phyloP scores from a whole-genome alignment of 306 rosid species.

The Casuarina equisetifolia region DNA sequence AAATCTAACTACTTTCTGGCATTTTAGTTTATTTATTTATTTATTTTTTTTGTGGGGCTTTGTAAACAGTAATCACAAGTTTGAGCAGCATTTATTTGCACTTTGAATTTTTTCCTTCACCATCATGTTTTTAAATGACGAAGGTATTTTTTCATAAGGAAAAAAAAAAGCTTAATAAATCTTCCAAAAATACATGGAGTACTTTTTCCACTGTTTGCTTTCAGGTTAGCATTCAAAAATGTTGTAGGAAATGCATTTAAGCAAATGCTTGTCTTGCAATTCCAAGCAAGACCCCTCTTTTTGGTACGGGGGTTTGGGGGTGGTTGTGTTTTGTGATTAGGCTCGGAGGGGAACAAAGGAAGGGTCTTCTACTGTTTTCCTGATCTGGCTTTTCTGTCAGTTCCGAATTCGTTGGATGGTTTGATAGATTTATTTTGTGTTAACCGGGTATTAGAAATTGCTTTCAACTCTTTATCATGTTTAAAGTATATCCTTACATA shows the following conservation, averaged over 20 bases:
- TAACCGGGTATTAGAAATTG: neutral
- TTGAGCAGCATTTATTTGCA: neutral
- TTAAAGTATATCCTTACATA: conserved; percentile 7
- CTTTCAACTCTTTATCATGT: conserved; percentile 1
- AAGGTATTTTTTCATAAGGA: too few relatives aligned
- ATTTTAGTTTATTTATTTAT: too few relatives aligned
- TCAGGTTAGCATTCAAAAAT: neutral
- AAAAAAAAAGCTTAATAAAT: too few relatives aligned
- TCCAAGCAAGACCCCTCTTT: neutral
- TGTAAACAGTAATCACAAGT: neutral
- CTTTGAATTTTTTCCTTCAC: too few relatives aligned
- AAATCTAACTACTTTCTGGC: neutral
- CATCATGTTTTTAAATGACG: too few relatives aligned
- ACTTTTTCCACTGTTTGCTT: too few relatives aligned
- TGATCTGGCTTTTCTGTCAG: neutral
- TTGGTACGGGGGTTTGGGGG: neutral
- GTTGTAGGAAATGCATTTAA: neutral
- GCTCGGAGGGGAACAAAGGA: too few relatives aligned
- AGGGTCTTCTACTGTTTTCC: neutral
- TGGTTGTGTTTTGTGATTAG: too few relatives aligned
- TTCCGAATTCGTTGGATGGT: neutral
- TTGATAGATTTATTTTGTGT: neutral
- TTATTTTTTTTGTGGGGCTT: neutral
- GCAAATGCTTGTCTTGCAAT: neutral
- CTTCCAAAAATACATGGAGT: too few relatives aligned